phyloP scores from a whole-genome alignment of 2,329 filamentous ascomycete genomes.

The Fusarium sublunatum region DNA sequence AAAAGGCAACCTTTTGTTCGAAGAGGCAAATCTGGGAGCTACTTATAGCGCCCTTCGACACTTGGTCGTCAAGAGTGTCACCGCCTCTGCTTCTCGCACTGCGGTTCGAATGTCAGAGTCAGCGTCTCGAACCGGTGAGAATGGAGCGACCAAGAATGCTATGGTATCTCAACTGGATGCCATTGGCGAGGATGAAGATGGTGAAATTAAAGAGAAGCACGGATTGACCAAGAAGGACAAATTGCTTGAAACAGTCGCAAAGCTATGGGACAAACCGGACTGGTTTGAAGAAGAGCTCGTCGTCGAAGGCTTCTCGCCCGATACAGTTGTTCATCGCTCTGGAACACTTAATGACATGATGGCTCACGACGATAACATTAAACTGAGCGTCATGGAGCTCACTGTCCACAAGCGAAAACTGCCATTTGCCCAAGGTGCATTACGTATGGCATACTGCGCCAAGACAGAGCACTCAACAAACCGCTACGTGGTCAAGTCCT shows the following conservation, averaged over 20 bases:
- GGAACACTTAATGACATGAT: slow-evolving; percentile 53
- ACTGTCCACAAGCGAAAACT: slow-evolving; percentile 47
- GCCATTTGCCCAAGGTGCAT: slow-evolving; percentile 47
- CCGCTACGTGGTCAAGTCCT: slow-evolving; percentile 52
- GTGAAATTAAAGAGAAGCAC: slow-evolving; percentile 10
- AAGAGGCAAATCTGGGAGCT: slow-evolving; percentile 18
- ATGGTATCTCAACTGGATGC: slow-evolving; percentile 10
- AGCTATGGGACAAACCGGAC: background rate
- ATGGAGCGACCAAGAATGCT: slow-evolving; percentile 6
- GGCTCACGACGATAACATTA: slow-evolving; percentile 50
- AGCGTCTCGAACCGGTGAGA: slow-evolving; percentile 13
- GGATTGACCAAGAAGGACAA: background rate
- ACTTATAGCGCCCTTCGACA: slow-evolving; percentile 15
- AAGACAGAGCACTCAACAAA: slow-evolving; percentile 41
- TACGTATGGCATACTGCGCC: slow-evolving; percentile 52
- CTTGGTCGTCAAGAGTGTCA: slow-evolving; percentile 25
- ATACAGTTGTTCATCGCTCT: slow-evolving; percentile 43
- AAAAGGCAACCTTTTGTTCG: slow-evolving; percentile 14
- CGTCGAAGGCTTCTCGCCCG: slow-evolving; percentile 45
- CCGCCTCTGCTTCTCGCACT: slow-evolving; percentile 22
- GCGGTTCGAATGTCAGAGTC: slow-evolving; percentile 26
- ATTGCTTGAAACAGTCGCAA: background rate
- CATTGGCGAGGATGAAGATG: slow-evolving; percentile 22
- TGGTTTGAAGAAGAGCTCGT: slow-evolving; percentile 21
- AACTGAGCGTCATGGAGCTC: slow-evolving; percentile 49